phyloP scores from a whole-genome alignment of 805 yeast genomes.

The Pichia phayaonensis region DNA sequence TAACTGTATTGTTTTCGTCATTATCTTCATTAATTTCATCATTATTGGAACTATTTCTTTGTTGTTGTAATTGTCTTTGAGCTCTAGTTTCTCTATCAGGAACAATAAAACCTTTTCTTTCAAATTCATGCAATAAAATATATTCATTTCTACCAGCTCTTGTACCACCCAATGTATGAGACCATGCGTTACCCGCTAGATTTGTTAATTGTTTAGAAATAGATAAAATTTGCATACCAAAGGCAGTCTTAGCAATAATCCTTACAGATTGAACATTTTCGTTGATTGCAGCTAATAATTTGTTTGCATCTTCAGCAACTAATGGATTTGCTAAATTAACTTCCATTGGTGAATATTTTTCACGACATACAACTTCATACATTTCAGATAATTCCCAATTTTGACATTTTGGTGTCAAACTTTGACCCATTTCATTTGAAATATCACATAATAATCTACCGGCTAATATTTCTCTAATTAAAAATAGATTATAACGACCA shows the following conservation, averaged over 20 bases:
- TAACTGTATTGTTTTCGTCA: slow-evolving; percentile 41
- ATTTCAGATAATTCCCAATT: slow-evolving; percentile 92
- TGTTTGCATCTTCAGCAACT: slow-evolving; percentile 58
- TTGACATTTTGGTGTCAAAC: slow-evolving; percentile 84
- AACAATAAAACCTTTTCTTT: slow-evolving; percentile 67
- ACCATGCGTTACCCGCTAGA: slow-evolving; percentile 96
- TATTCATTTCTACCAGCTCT: slow-evolving; percentile 94
- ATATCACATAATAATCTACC: slow-evolving; percentile 90
- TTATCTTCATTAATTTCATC: slow-evolving; percentile 28
- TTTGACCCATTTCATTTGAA: slow-evolving; percentile 91
- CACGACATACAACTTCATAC: slow-evolving; percentile 72
- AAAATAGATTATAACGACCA: slow-evolving; percentile 38
- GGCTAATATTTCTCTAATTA: slow-evolving; percentile 61
- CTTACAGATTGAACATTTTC: slow-evolving; percentile 62
- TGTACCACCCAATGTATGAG: slow-evolving; percentile 88
- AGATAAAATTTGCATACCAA: slow-evolving; percentile 77
- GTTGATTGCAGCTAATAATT: slow-evolving; percentile 59
- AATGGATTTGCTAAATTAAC: slow-evolving; percentile 63
- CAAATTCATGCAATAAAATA: slow-evolving; percentile 86
- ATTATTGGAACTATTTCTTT: slow-evolving; percentile 7
- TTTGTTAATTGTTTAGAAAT: slow-evolving; percentile 86
- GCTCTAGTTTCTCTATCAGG: slow-evolving; percentile 54
- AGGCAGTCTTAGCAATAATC: slow-evolving; percentile 70
- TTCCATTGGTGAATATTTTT: slow-evolving; percentile 55
- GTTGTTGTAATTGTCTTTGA: slow-evolving; percentile 23